phyloP scores from a whole-genome alignment of 2,329 filamentous ascomycete genomes.

The Fusarium austroafricanum region DNA sequence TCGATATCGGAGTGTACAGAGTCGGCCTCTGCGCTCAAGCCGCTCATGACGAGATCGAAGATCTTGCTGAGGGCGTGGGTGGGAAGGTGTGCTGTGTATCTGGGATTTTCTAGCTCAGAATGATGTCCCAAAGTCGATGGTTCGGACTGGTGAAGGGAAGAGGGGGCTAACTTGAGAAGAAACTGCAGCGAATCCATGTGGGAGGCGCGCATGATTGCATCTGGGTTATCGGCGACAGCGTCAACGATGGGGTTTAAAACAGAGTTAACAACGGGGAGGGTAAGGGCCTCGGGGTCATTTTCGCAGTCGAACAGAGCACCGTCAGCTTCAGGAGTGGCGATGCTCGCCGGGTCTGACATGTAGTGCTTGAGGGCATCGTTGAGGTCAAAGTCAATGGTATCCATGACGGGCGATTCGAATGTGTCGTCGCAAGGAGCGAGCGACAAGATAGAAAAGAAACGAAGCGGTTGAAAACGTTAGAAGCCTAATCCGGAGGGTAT shows the following conservation, averaged over 20 bases:
- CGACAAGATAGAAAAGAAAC: slow-evolving; percentile 16
- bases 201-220: slow-evolving; percentile 81
- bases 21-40: slow-evolving; percentile 86
- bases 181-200: slow-evolving; percentile 95
- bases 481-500: slow-evolving; percentile 29
- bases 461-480: slow-evolving; percentile 13
- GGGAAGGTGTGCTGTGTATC: slow-evolving; percentile 83
- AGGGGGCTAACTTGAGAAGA: slow-evolving; percentile 89
- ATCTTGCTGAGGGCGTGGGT: slow-evolving; percentile 89
- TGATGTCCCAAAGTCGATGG: slow-evolving; percentile 42
- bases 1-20: slow-evolving; percentile 87
- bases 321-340: slow-evolving; percentile 88
- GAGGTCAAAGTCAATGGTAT: slow-evolving; percentile 89
- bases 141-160: slow-evolving; percentile 52
- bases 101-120: slow-evolving; percentile 68
- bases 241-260: slow-evolving; percentile 94
- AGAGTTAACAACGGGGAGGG: slow-evolving; percentile 80
- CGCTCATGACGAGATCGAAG: slow-evolving; percentile 89
- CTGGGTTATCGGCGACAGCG: slow-evolving; percentile 89
- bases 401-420: slow-evolving; percentile 62
- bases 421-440: slow-evolving; percentile 35
- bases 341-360: slow-evolving; percentile 88
- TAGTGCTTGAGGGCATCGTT: slow-evolving; percentile 97
- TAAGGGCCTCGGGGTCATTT: slow-evolving; percentile 86
- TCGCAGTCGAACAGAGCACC: slow-evolving; percentile 89